Base-by-base conservation (phyloP, 139 green algal species). In the Helicosporidium sp. region DNA sequence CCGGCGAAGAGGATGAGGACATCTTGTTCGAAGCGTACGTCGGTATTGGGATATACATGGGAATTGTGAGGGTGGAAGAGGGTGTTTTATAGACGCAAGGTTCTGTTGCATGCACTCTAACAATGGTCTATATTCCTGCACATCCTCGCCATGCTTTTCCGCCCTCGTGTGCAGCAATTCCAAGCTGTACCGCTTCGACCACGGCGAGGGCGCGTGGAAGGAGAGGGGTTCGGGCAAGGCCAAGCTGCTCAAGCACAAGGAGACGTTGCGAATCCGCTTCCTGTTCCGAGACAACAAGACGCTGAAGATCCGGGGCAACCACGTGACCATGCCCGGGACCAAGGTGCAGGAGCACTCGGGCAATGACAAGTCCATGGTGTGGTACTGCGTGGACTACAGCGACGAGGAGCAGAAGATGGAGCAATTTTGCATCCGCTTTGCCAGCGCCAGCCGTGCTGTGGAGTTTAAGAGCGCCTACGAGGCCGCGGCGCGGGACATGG, bases 271-370 rank as follows among this genome's bases (percentile, higher is more conserved):
- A 52, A 78, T 88, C 26, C 74, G 90, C 17, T 65, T 99, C 45
- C 64, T 99, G 6, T 94, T 97, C 82, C 71, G 90, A 7, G 75
- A 92, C 57, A 84, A 96, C 42, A 93, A 94, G 73, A 95, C 84
- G n/a, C 66, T 96, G 2, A 99, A 98, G 73, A 91, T 99, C 43
- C 74, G 90, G 17, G 79, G 77, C 16, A 99, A 99, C 73, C 80
- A 92, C 57, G 73, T 93, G 48, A 67, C 96, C 35, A 81, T 93
- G 75, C 87, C 87, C 2, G 68, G 70, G 20, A 90, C 74, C 8
- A 87, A 86, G 62, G 68, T 98, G 18, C 74, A 91, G 55, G 75
- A 87, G 71, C 89, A 98, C 66, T 63, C 58, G 22, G 89, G 84
- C 43, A 95, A 68, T 45, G 87, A 96, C 60, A 98, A 98, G 73